Percentiles rank a stretch among this genome's conserved stretches.
Conservation (phyloP, 352 stramenopile species). For the Blastocystis sp. region DNA sequence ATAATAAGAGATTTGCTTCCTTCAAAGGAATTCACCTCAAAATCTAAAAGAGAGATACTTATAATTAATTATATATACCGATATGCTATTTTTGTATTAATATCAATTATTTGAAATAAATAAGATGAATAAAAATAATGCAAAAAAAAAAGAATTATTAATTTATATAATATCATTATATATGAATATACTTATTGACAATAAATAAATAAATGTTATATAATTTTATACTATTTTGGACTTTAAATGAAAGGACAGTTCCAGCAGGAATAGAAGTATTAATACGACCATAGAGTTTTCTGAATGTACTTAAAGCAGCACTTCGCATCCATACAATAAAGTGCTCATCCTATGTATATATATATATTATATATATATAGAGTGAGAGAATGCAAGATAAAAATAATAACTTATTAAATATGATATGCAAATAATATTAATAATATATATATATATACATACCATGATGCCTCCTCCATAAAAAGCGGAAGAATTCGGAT, state of each 20-base stretch:
- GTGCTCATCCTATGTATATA: constrained; percentile 94
- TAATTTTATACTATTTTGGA: constrained; percentile 5
- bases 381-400: constrained; percentile 50
- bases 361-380: too few species aligned
- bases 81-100: background rate
- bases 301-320: constrained; percentile 83
- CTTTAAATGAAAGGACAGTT: constrained; percentile 50
- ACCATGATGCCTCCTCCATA: constrained; percentile 22
- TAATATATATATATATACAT: too few species aligned
- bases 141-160: too few species aligned
- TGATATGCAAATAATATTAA: too few species aligned
- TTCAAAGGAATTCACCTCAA: constrained; percentile 73
- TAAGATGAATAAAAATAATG: too few species aligned
- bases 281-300: constrained; percentile 97
- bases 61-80: background rate
- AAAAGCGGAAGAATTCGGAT: constrained; percentile 11
- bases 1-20: constrained; percentile 86
- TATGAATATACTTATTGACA: too few species aligned
- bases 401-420: constrained; percentile 13
- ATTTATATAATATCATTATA: too few species aligned
- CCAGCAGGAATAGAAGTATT: constrained; percentile 57
- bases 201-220: background rate
- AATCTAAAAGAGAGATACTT: constrained; percentile 63
- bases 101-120: background rate
- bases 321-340: constrained; percentile 99